A percentile compares a stretch with the other conserved stretches of the same genome.
These are phyloP conservation scores for Puccinia hordei DNA, from an alignment of 1,284 basidiomycete species.

Conservation along the genomic window DNA sequence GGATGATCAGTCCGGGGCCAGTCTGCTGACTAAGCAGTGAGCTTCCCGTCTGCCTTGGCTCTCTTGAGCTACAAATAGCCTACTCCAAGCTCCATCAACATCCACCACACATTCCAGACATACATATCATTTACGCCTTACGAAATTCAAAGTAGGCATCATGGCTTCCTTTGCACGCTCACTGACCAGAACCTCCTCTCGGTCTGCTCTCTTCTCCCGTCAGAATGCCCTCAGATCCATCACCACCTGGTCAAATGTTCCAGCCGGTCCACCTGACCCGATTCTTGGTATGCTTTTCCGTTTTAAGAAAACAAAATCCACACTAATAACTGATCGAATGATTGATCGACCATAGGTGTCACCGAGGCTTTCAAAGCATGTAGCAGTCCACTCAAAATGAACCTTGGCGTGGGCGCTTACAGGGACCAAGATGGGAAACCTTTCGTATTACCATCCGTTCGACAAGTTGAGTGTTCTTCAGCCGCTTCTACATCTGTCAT, in stretches of 20 bases:
- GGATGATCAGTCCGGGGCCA: not conserved
- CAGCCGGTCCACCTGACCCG: slow-evolving; percentile 85
- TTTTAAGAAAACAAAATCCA: not conserved
- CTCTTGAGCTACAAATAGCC: not conserved
- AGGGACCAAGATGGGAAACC: slow-evolving; percentile 93
- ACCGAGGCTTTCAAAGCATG: slow-evolving; percentile 95
- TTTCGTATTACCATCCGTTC: slow-evolving; percentile 85
- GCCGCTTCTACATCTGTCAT: not conserved
- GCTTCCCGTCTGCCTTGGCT: not conserved
- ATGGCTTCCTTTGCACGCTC: slow-evolving; percentile 38
- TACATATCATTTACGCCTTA: not conserved
- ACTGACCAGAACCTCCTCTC: not conserved
- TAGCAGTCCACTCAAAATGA: slow-evolving; percentile 87
- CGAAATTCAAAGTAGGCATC: not conserved
- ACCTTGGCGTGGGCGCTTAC: slow-evolving; percentile 85
- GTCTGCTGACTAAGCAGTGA: not conserved
- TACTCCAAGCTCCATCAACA: not conserved
- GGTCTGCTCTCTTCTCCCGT: not conserved
- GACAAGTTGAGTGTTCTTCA: slow-evolving; percentile 65
- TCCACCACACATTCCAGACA: not conserved
- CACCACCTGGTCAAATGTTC: slow-evolving; percentile 80
- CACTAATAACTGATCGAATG: not conserved
- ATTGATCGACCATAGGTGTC: slow-evolving; percentile 66
- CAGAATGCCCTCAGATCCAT: slow-evolving; percentile 57
- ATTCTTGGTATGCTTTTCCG: slow-evolving; percentile 72